Evolutionary conservation across 2,329 filamentous ascomycete species (phyloP), one percentile per base, ranked within the genome.

Genomic region (Alternaria hordeiaustralica): DNA sequence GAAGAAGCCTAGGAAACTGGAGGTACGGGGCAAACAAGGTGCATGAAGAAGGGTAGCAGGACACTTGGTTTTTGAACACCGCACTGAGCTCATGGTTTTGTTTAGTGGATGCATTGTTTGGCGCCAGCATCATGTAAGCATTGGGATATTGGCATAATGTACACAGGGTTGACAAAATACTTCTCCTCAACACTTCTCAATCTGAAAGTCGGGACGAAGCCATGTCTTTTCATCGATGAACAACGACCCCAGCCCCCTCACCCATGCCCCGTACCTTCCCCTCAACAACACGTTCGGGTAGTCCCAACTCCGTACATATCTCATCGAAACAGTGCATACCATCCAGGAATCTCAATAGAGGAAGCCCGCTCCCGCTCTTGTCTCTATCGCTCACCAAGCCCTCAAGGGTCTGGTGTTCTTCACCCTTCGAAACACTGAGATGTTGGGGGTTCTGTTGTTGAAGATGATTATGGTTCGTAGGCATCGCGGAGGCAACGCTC

Each of bases 251-350:
- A 45, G 78, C 28, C 1, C 68, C 77, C 47, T 80, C 78, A 21
- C 78, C 78, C 60, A 72, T 67, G 7, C 73, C 72, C 78, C 88
- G 89, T 51, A 96, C 80, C 77, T 86, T 88, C 41, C 88, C 88
- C 81, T 93, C 85, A 15, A 94, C 89, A 73, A 92, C 89, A 62
- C 84, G 85, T 74, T 94, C 90, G 7, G 87, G 88, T 75, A 93
- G 76, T 65, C 90, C 89, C 77, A 89, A 84, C 81, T 94, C 92
- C 1, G 90, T 92, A 75, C 92, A 92, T 68, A 95, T 93, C 83
- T 94, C 89, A 81, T 96, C 93, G 79, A 95, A 92, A 71, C 87
- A 88, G 76, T 93, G 91, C 68, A 86, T 86, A 0, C 92, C 93
- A 78, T 95, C 91, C 11, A 91, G 85, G 74, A 92, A 95, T 72